These are phyloP conservation scores for Vaucheria bursata DNA, from an alignment of 352 stramenopile genomes.

Conservation along the genomic window DNA sequence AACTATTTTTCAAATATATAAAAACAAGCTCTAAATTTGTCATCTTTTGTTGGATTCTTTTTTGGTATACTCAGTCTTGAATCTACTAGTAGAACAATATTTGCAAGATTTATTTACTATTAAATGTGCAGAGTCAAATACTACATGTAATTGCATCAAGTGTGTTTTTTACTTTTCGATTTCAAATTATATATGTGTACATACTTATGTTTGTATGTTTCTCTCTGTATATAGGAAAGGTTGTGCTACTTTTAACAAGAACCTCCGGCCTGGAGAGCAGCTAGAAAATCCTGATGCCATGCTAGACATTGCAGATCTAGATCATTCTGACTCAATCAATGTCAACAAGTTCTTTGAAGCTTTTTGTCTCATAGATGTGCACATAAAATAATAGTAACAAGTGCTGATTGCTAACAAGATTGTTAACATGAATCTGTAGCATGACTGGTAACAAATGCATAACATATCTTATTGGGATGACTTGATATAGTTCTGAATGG, in stretches of 20 bases:
- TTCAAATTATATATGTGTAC: background rate
- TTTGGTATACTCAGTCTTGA: background rate
- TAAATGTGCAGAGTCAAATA: background rate
- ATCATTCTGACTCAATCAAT: slow-evolving; percentile 48
- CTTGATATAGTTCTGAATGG: too few species aligned
- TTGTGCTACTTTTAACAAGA: slow-evolving; percentile 36
- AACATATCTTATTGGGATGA: too few species aligned
- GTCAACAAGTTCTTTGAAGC: slow-evolving; percentile 54
- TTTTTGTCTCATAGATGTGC: slow-evolving; percentile 41
- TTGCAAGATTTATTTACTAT: background rate
- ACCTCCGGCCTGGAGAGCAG: slow-evolving; percentile 32
- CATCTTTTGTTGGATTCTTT: background rate
- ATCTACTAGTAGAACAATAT: background rate
- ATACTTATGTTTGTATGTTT: slow-evolving; percentile 3
- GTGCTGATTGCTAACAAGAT: too few species aligned
- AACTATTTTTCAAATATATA: background rate
- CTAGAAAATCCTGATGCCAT: slow-evolving; percentile 46
- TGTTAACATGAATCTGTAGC: too few species aligned
- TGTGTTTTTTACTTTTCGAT: background rate
- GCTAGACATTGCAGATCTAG: slow-evolving; percentile 50
- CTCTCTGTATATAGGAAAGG: slow-evolving; percentile 10
- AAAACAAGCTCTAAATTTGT: background rate
- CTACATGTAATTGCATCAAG: background rate
- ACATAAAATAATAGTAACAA: too few species aligned
- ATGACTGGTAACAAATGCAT: too few species aligned